Percentiles rank a stretch among this genome's conserved stretches.
Evolutionary conservation across 2,329 filamentous ascomycete species (phyloP).

Genomic region (Fusarium stilboides): DNA sequence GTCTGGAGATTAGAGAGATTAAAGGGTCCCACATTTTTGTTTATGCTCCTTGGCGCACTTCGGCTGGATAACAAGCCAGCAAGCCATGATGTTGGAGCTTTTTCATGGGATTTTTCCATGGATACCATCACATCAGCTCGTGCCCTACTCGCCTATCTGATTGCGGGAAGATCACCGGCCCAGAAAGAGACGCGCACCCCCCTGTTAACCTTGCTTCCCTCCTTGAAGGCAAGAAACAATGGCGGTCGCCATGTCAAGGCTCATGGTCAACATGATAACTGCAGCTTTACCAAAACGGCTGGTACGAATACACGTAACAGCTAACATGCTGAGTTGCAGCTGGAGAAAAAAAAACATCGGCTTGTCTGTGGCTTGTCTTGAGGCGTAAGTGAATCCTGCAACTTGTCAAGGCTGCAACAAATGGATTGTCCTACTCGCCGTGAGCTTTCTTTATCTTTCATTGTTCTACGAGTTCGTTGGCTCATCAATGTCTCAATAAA

Average conservation of each 20-base stretch:
- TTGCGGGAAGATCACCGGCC: constrained; percentile 48
- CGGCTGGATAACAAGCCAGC: constrained; percentile 20
- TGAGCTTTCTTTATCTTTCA: constrained; percentile 2
- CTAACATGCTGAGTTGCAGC: constrained; percentile 37
- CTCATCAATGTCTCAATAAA: background rate
- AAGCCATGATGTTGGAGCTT: constrained; percentile 1
- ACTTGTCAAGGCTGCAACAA: constrained; percentile 1
- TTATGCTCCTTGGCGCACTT: constrained; percentile 20
- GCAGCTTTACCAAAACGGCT: constrained; percentile 6
- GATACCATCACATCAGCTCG: constrained; percentile 29
- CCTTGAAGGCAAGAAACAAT: constrained; percentile 17
- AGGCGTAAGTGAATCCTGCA: background rate
- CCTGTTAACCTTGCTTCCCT: constrained; percentile 34
- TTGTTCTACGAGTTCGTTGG: background rate
- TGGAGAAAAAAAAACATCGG: constrained; percentile 18
- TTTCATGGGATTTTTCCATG: constrained; percentile 3
- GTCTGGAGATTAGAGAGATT: constrained; percentile 49
- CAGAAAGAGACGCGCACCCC: constrained; percentile 41
- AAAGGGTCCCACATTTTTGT: constrained; percentile 40
- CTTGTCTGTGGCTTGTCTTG: background rate
- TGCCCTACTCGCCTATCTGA: constrained; percentile 49
- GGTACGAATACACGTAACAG: constrained; percentile 15
- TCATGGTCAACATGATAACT: constrained; percentile 8
- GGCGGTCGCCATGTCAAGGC: constrained; percentile 11
- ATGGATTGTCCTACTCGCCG: background rate